Base-by-base conservation (phyloP, 2,329 filamentous ascomycete species). In the Alternaria longipes region DNA sequence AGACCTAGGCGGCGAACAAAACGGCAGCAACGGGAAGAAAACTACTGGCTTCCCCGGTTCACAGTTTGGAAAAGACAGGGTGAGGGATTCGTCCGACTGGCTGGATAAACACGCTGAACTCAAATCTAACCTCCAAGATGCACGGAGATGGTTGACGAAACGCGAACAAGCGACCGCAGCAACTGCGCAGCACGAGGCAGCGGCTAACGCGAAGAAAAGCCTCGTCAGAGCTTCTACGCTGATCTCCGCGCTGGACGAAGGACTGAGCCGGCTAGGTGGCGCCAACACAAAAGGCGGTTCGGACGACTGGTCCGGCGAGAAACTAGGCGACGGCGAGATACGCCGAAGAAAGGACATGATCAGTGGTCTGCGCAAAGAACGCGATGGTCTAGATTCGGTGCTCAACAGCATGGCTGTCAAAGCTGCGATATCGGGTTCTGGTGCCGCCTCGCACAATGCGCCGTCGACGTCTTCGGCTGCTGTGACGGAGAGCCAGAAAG, bases 41-140 rank as follows among this genome's bases (percentile, higher is more conserved):
- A 16, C 50, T 0, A 64, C 64, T 5, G 64, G 58, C 1, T 62
- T 72, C 18, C 68, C 74, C 59, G 80, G 47, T 56, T 71, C 63
- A 78, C 81, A 34, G 79, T 77, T 77, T 47, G 75, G 73, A 26
- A 74, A 72, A 49, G 76, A 79, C 73, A 60, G 72, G 20, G 72
- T 88, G 89, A 1, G 85, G 26, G 75, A 78, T 45, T 68, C 67
- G 40, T 65, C 85, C 4, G 88, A 90, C 1, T 95, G 92, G 92
- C 80, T 94, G 26, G 91, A 94, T 73, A 83, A 92, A 56, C 89
- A 93, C 73, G 81, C 87, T 26, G 90, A 93, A 72, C 84, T 94
- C 80, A 94, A 93, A 80, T 82, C 83, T 16, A 85, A 87, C 65
- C 83, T 95, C 30, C 89, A 91, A 72, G 86, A 90, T 65, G 89